phyloP scores from a whole-genome alignment of 352 stramenopile species.

The Phytophthora colocasiae region DNA sequence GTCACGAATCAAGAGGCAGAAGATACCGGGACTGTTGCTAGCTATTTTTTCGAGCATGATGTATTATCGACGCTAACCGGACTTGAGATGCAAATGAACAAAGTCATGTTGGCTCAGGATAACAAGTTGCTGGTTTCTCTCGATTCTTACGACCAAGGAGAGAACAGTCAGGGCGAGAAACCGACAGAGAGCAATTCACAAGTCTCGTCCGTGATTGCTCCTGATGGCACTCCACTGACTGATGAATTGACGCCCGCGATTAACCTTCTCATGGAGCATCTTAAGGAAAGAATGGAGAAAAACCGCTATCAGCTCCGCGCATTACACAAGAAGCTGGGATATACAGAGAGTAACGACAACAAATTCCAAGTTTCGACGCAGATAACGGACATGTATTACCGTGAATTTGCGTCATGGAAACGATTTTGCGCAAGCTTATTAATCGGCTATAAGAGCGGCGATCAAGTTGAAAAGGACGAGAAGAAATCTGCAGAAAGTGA shows the following conservation, averaged over 20 bases:
- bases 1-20: slow-evolving; percentile 29
- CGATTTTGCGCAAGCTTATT: slow-evolving; percentile 72
- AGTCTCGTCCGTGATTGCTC: slow-evolving; percentile 2
- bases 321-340: slow-evolving; percentile 59
- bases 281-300: slow-evolving; percentile 76
- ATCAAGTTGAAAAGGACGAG: slow-evolving; percentile 12
- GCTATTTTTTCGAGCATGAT: slow-evolving; percentile 75
- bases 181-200: slow-evolving; percentile 2
- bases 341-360: slow-evolving; percentile 37
- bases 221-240: slow-evolving; percentile 6
- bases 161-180: slow-evolving; percentile 5
- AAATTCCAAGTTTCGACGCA: slow-evolving; percentile 34
- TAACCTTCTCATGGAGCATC: slow-evolving; percentile 78
- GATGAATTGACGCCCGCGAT: slow-evolving; percentile 83
- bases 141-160: slow-evolving; percentile 37
- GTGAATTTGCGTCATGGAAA: slow-evolving; percentile 83
- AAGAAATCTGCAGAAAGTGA: slow-evolving; percentile 26
- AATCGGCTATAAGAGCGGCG: slow-evolving; percentile 51
- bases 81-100: slow-evolving; percentile 51
- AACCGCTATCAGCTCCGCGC: slow-evolving; percentile 71
- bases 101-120: slow-evolving; percentile 41
- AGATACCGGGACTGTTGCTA: slow-evolving; percentile 47
- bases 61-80: slow-evolving; percentile 55
- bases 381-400: slow-evolving; percentile 74
- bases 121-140: slow-evolving; percentile 68